Conservation (phyloP, 108 stramenopile genomes). For the Fragilaria crotonensis region DNA sequence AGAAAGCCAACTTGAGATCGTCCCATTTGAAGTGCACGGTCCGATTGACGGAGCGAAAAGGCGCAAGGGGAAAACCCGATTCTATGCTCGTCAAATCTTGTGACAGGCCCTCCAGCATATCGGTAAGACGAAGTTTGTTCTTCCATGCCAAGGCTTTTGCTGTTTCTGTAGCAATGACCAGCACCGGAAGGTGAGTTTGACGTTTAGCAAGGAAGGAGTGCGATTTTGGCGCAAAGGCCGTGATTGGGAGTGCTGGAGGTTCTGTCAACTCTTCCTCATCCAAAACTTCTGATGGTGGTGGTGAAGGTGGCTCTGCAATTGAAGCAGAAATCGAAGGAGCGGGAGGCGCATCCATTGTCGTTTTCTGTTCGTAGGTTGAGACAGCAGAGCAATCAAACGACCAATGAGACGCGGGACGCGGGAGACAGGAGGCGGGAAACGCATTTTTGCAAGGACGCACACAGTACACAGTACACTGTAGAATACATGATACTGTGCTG, state of each 20-base stretch:
- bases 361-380: too few relatives aligned
- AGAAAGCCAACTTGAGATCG: conserved; percentile 35
- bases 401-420: too few relatives aligned
- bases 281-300: neutral
- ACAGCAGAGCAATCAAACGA: too few relatives aligned
- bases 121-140: conserved; percentile 58
- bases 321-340: too few relatives aligned
- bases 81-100: neutral
- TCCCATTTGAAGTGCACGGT: conserved; percentile 39
- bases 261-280: neutral
- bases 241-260: neutral
- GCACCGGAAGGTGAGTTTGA: conserved; percentile 59
- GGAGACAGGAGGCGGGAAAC: too few relatives aligned
- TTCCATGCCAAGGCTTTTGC: conserved; percentile 62
- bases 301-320: neutral
- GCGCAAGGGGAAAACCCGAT: conserved; percentile 29
- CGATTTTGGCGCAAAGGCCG: neutral
- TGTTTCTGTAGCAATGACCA: conserved; percentile 64
- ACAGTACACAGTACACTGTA: too few relatives aligned
- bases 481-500: too few relatives aligned
- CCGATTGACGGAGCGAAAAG: conserved; percentile 58
- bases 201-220: conserved; percentile 39
- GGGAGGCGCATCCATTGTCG: too few relatives aligned
- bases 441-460: too few relatives aligned
- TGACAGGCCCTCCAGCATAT: conserved; percentile 50